phyloP scores from a whole-genome alignment of 139 green algal species.

The Closterium sp. region DNA sequence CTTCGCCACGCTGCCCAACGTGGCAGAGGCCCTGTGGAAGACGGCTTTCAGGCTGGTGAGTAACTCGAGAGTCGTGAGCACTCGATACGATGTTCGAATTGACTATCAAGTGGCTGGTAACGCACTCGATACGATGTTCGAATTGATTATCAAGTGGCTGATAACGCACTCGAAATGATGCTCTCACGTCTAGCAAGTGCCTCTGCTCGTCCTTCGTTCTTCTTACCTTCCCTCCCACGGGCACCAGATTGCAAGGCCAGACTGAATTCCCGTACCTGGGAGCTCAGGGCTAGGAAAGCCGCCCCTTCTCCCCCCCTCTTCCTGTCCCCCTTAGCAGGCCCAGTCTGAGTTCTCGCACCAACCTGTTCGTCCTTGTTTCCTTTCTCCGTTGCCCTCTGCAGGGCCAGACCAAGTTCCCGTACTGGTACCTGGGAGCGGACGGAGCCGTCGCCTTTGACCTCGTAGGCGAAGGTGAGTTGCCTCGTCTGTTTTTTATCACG shows the following conservation, averaged over 20 bases:
- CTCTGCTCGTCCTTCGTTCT: too few species aligned
- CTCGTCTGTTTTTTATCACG: too few species aligned
- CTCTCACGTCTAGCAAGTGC: too few species aligned
- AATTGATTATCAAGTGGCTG: too few species aligned
- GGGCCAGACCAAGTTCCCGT: constrained; percentile 22
- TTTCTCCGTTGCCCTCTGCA: neutral
- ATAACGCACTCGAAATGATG: too few species aligned
- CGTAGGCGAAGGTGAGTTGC: constrained; percentile 14
- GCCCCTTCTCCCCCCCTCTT: neutral
- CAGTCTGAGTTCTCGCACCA: constrained; percentile 17
- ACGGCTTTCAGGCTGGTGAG: neutral
- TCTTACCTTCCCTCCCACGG: too few species aligned
- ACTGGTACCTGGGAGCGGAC: constrained; percentile 33
- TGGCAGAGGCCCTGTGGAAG: constrained; percentile 3
- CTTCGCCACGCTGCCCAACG: constrained; percentile 11
- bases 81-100: too few species aligned
- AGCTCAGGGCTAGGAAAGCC: neutral
- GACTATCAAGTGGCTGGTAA: too few species aligned
- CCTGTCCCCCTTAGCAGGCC: neutral
- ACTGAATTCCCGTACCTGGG: neutral
- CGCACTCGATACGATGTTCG: too few species aligned
- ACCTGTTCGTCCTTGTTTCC: too few species aligned
- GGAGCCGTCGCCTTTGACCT: constrained; percentile 27
- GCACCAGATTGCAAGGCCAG: too few species aligned
- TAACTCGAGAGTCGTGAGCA: neutral